Evolutionary conservation across 179 eudicot genomes (phyloP), one percentile per base, ranked within the genome.

Genomic region (Beta corolliflora): DNA sequence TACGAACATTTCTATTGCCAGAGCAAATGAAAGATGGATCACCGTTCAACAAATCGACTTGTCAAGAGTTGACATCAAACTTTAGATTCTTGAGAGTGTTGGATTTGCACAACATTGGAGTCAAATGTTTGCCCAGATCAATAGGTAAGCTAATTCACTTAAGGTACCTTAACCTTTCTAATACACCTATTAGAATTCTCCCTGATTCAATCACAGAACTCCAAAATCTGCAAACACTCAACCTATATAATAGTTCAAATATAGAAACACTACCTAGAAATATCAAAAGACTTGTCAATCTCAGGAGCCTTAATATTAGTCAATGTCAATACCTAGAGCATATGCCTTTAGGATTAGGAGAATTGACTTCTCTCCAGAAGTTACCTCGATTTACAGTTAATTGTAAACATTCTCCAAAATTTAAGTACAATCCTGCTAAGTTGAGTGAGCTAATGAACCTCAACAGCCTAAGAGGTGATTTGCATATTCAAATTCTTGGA

Each of bases 291-390:
- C 12, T 85, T 48, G 31, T 12, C 15, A 83, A 67, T 75, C 77
- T 85, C 2, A 76, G 83, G 29, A 74, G 82, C 52, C 81, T 85
- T n/a, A 55, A 83, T 48, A 45, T 80, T 44, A 21, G 5, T 10
- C 46, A 48, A 0, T 83, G 83, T 53, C 9, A 48, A 0, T 16
- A 21, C 2, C 15, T 84, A 44, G 46, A 2, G 29, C 63, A 44
- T 8, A 75, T 74, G 81, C 86, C 89, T 46, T 13, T 78, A n/a
- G 74, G 83, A 13, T 54, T 85, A 48, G 82, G 74, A 16, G 71
- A 75, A 50, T 61, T 87, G 77, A 73, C 56, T 46, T 66, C 55
- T 11, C 83, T 87, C 14, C 80, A 61, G 16, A 78, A 61, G 2
- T 80, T 87, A 70, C 68, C 86, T 1, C 41, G 12, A n/a, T 87